Conservation (phyloP, 805 yeast species). For the Candida hungchunana region DNA sequence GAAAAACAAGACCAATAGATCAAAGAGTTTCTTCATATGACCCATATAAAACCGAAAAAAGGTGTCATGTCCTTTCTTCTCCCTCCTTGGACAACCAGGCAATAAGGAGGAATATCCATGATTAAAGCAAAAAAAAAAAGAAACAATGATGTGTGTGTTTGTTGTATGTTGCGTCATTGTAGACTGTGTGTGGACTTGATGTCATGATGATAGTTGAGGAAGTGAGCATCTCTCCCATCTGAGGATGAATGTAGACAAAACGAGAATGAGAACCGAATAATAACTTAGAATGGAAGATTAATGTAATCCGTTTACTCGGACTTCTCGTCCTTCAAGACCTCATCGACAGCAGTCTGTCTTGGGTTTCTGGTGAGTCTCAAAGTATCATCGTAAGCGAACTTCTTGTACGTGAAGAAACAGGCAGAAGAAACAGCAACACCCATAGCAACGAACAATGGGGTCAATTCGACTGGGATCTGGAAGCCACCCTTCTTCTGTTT, state of each 20-base stretch:
- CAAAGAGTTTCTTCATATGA: no score
- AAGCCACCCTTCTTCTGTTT: slow-evolving; percentile 34
- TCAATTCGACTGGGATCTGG: slow-evolving; percentile 49
- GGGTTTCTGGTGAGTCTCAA: slow-evolving; percentile 51
- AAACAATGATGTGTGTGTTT: not conserved
- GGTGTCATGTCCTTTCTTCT: not conserved
- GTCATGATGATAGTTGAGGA: not conserved
- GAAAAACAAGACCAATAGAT: no score
- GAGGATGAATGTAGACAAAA: no score
- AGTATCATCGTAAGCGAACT: slow-evolving; percentile 43
- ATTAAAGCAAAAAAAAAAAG: not conserved
- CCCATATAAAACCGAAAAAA: no score
- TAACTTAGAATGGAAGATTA: no score
- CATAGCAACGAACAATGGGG: slow-evolving; percentile 55
- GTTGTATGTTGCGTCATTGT: not conserved
- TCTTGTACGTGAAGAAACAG: slow-evolving; percentile 47
- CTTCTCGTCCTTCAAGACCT: slow-evolving; percentile 12
- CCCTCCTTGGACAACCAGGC: no score
- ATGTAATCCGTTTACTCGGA: slow-evolving; percentile 5
- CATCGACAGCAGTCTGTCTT: slow-evolving; percentile 24
- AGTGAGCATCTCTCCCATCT: no score
- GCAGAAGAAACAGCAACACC: slow-evolving; percentile 50
- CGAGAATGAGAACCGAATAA: no score
- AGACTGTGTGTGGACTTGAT: not conserved
- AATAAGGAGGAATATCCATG: no score